A percentile compares a stretch with the other conserved stretches of the same genome.
Conservation (phyloP, 148 eudicot genomes). For the Gaultheria prostrata region DNA sequence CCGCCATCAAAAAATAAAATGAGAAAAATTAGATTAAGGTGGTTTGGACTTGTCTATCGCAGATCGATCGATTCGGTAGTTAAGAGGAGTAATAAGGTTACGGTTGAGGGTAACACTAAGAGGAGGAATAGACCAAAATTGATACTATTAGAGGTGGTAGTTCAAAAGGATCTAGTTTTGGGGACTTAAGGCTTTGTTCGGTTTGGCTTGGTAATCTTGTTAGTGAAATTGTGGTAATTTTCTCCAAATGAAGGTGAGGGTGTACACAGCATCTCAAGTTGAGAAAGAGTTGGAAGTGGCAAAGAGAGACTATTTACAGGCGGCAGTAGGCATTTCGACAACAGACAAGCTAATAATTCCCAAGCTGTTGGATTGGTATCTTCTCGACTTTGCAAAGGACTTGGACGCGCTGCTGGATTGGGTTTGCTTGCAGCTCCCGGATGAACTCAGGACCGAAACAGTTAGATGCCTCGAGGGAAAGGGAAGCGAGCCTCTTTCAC, state of each 20-base stretch:
- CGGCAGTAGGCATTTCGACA: conserved; percentile 64
- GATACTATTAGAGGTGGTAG: too few relatives aligned
- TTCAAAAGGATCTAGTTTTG: too few relatives aligned
- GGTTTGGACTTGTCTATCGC: too few relatives aligned
- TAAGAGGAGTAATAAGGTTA: too few relatives aligned
- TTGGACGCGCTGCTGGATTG: conserved; percentile 73
- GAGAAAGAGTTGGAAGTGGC: conserved; percentile 82
- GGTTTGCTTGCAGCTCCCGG: conserved; percentile 83
- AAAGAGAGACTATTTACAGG: conserved; percentile 76
- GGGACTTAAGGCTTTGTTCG: too few relatives aligned
- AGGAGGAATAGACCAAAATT: too few relatives aligned
- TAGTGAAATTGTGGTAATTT: conserved; percentile 4
- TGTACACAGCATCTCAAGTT: conserved; percentile 73
- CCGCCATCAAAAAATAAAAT: too few relatives aligned
- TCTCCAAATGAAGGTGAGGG: conserved; percentile 58
- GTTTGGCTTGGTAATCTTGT: background rate
- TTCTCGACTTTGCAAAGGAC: conserved; percentile 84
- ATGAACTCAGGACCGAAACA: conserved; percentile 50
- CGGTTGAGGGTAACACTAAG: too few relatives aligned
- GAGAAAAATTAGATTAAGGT: too few relatives aligned
- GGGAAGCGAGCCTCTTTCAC: conserved; percentile 41
- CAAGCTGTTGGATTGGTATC: conserved; percentile 79
- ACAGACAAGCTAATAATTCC: conserved; percentile 59
- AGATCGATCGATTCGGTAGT: too few relatives aligned
- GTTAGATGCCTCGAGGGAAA: conserved; percentile 42